Base-by-base conservation (phyloP, 2,329 filamentous ascomycete genomes). In the Fusarium ramigenum region DNA sequence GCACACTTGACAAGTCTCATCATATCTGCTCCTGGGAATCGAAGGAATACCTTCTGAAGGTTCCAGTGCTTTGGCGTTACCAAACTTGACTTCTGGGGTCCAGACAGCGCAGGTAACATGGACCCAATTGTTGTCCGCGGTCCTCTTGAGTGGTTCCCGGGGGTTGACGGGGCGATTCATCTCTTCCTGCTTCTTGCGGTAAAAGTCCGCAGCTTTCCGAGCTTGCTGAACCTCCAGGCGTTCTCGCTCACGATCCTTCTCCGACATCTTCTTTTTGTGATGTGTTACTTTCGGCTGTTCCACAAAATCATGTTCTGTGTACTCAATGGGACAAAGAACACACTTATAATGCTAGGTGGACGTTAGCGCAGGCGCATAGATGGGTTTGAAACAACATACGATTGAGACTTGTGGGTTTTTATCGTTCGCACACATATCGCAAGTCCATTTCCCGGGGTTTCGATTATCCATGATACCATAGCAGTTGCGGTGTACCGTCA, bases 61-160 rank as follows among this genome's bases (percentile, higher is more conserved):
- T 75, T 95, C 93, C 39, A 99, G 85, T 23, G 93, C 90, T 78
- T 92, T 91, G 23, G 95, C 93, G 77, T 93, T 93, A 70, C 93
- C 95, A 81, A 98, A 99, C 79, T 95, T 96, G 77, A 97, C 92
- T 82, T 99, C 96, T 0, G 94, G 91, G 16, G 93, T 95, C 91
- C 94, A 98, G 23, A 97, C 87, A 3, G 96, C 95, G 79, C 96
- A 99, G 42, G 93, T 92, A 34, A 98, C 94, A 80, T 99, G 96
- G 21, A 98, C 94, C 96, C 96, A 99, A 79, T 98, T 98, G 83
- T 98, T 98, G 80, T 97, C 95, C 8, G 93, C 93, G 0, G 96
- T 99, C 54, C 94, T 91, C 84, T 99, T 99, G 71, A 99, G 85
- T 7, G 96, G 93, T 80, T 98, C 96, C 53, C 96, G 90, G 32